These are phyloP conservation scores for Tylopilus felleus DNA, from an alignment of 768 basidiomycete species.

Conservation along the genomic window DNA sequence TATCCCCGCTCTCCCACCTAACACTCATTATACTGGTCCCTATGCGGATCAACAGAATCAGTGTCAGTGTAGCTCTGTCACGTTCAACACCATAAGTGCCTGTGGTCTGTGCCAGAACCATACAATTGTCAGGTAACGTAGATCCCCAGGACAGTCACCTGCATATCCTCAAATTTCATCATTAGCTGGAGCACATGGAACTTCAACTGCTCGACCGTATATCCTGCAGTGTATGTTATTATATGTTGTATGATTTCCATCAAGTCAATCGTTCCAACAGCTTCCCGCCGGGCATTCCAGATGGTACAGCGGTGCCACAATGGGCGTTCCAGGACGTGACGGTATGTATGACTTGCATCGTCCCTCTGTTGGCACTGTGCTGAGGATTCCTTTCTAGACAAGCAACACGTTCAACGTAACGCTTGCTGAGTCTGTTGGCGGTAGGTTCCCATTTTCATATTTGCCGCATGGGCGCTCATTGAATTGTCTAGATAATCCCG, in stretches of 20 bases:
- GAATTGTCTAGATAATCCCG: slow-evolving; percentile 35
- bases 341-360: slow-evolving; percentile 27
- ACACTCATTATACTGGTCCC: slow-evolving; percentile 34
- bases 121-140: slow-evolving; percentile 34
- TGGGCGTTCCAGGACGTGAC: slow-evolving; percentile 62
- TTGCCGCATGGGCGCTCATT: not conserved
- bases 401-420: slow-evolving; percentile 39
- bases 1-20: slow-evolving; percentile 38
- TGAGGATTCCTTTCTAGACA: slow-evolving; percentile 24
- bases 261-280: slow-evolving; percentile 24
- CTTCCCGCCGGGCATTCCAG: slow-evolving; percentile 48
- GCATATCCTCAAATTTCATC: not conserved
- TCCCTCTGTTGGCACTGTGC: not conserved
- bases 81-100: slow-evolving; percentile 54
- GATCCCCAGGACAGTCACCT: not conserved
- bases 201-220: slow-evolving; percentile 43
- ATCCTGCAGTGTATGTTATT: slow-evolving; percentile 23
- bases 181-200: slow-evolving; percentile 53
- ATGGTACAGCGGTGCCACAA: slow-evolving; percentile 47
- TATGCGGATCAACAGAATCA: slow-evolving; percentile 23
- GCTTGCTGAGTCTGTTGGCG: slow-evolving; percentile 33
- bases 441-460: slow-evolving; percentile 9
- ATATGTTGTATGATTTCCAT: not conserved
- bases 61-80: slow-evolving; percentile 56
- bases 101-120: slow-evolving; percentile 55